Base-by-base conservation (phyloP, 495 filamentous ascomycete species). In the Oidiodendron maius region DNA sequence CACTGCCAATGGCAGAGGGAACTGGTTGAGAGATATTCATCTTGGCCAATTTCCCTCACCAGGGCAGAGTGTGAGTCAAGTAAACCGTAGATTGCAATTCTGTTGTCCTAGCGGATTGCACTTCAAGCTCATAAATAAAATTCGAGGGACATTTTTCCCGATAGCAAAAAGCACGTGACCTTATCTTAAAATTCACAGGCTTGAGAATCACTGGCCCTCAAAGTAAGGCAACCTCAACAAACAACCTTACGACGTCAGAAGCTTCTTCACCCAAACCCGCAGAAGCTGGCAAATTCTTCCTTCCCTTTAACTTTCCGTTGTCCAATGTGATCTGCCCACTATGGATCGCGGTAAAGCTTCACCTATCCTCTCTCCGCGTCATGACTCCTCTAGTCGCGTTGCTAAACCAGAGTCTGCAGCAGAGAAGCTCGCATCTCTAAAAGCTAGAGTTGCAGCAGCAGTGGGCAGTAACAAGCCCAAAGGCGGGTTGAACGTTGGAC, bases 11-110 rank as follows among this genome's bases (percentile, higher is more conserved):
- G 63, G 81, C 68, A 56, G 89, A 95, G 59, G 84, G 74, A 51
- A 96, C 81, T 30, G 93, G 90, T 59, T 91, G 87, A 45, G 91
- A 86, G 59, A 91, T 88, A 66, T 91, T 96, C 85, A 89, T 80
- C 55, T 51, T 58, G 46, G 35, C 36, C 18, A 30, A 23, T 22
- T 12, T 30, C 26, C 26, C n/a, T 30, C 12, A 12, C 26, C 12
- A 5, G 26, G 12, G 26, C 12, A 30, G 26, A 30, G 26, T 12
- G 12, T 30, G 26, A 11, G 12, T 4, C 13, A 35, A 4, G 12
- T 4, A 9, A 17, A 17, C 11, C 21, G 17, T 16, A 34, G 18
- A 15, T 23, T 32, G 26, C 5, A 26, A 24, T 6, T n/a, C n/a
- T n/a, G n/a, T n/a, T n/a, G n/a, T n/a, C n/a, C n/a, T n/a, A n/a